Evolutionary conservation across 2,329 filamentous ascomycete genomes (phyloP).

Genomic region (Magnaporthiopsis poae): DNA sequence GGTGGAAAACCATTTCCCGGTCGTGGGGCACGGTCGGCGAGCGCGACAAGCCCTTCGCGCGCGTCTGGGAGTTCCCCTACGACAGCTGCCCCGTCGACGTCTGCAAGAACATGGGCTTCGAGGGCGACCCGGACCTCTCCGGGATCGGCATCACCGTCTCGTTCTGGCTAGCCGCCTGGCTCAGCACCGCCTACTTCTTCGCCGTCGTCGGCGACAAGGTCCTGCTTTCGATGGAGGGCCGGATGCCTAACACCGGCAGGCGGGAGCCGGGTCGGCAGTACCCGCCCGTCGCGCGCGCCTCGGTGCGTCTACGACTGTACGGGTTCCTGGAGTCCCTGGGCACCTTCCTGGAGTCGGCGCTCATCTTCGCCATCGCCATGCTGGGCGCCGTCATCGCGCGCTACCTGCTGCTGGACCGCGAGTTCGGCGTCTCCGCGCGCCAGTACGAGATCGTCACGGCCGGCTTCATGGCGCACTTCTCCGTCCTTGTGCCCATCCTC

Average conservation of each 20-base stretch:
- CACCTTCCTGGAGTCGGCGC: constrained; percentile 13
- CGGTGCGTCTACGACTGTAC: constrained; percentile 2
- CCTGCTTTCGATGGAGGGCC: not conserved
- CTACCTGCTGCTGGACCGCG: constrained; percentile 9
- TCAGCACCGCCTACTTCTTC: constrained; percentile 12
- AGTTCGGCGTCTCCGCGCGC: constrained; percentile 13
- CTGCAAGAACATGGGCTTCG: constrained; percentile 13
- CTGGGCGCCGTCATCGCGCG: constrained; percentile 12
- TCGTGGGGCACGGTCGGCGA: too few species aligned
- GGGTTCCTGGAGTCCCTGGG: constrained; percentile 13
- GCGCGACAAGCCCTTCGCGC: not conserved
- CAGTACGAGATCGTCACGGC: constrained; percentile 15
- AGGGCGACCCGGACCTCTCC: constrained; percentile 15
- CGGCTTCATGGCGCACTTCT: constrained; percentile 15
- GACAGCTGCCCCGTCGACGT: constrained; percentile 3
- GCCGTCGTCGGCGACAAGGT: constrained; percentile 10
- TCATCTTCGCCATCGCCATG: constrained; percentile 16
- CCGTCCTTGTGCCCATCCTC: constrained; percentile 14
- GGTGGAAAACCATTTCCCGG: too few species aligned
- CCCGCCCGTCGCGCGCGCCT: not conserved
- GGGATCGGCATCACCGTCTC: constrained; percentile 16
- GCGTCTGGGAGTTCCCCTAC: constrained; percentile 2
- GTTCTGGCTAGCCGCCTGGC: constrained; percentile 13
- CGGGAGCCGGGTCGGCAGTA: too few species aligned
- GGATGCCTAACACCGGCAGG: not conserved